These are phyloP conservation scores for Hypomyces perniciosus DNA, from an alignment of 2,329 filamentous ascomycete genomes.

Conservation along the genomic window DNA sequence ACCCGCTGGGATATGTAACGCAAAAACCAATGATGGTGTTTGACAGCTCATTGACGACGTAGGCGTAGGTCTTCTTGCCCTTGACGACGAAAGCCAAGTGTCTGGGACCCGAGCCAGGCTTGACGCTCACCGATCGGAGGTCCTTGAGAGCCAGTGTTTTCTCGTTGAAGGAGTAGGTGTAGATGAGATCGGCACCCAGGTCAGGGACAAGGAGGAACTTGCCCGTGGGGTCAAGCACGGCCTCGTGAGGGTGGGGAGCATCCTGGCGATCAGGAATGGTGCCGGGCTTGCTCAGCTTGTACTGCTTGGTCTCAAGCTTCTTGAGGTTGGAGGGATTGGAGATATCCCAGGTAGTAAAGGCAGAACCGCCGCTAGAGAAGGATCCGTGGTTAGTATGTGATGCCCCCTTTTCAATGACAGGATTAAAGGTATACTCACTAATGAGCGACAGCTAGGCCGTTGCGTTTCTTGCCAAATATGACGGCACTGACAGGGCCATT, in stretches of 20 bases:
- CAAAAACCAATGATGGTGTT: constrained; percentile 53
- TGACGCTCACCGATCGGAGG: constrained; percentile 34
- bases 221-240: constrained; percentile 59
- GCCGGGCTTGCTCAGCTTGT: constrained; percentile 32
- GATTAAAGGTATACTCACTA: constrained; percentile 33
- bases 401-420: background rate
- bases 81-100: constrained; percentile 54
- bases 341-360: constrained; percentile 41
- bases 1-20: constrained; percentile 43
- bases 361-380: constrained; percentile 31
- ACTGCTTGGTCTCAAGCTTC: constrained; percentile 32
- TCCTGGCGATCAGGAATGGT: constrained; percentile 44
- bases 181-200: constrained; percentile 58
- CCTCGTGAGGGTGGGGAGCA: constrained; percentile 57
- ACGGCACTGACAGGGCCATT: constrained; percentile 39
- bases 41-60: constrained; percentile 55
- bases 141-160: constrained; percentile 39
- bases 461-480: constrained; percentile 36
- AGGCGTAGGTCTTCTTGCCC: constrained; percentile 45
- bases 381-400: background rate
- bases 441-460: constrained; percentile 38
- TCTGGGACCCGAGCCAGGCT: constrained; percentile 56
- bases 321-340: constrained; percentile 31
- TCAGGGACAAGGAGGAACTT: constrained; percentile 60
- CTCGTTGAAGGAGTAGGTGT: constrained; percentile 43